These are phyloP conservation scores for Ogataea henricii DNA, from an alignment of 805 yeast species.

Conservation along the genomic window DNA sequence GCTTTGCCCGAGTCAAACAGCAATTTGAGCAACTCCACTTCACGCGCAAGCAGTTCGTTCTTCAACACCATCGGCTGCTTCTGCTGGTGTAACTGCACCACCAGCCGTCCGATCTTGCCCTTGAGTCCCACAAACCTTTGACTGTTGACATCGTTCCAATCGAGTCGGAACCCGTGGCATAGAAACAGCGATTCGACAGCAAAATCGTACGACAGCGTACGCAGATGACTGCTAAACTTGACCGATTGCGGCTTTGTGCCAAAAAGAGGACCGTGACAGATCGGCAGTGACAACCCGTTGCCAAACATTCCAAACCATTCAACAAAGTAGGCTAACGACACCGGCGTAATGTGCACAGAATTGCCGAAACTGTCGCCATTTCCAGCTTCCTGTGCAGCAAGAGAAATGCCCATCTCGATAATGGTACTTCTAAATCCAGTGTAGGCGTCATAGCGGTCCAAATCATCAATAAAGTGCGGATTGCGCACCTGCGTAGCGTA, in stretches of 20 bases:
- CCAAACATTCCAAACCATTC: constrained; percentile 84
- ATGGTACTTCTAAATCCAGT: constrained; percentile 74
- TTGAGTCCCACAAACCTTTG: constrained; percentile 65
- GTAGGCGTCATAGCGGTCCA: constrained; percentile 72
- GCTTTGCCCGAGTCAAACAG: constrained; percentile 64
- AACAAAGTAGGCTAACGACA: constrained; percentile 62
- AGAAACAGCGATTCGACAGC: constrained; percentile 69
- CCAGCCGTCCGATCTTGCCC: constrained; percentile 53
- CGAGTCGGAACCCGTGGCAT: constrained; percentile 65
- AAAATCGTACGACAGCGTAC: constrained; percentile 76
- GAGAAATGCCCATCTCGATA: constrained; percentile 65
- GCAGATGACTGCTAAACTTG: constrained; percentile 74
- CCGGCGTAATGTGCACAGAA: constrained; percentile 73
- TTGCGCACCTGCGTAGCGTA: constrained; percentile 54
- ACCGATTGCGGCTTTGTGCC: constrained; percentile 53
- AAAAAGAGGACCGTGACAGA: constrained; percentile 72
- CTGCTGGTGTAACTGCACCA: constrained; percentile 64
- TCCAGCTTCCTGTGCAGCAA: background rate
- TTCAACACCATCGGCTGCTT: constrained; percentile 49
- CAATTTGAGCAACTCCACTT: constrained; percentile 56
- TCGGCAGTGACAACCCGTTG: constrained; percentile 74
- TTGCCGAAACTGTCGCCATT: constrained; percentile 45
- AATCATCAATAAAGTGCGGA: constrained; percentile 50
- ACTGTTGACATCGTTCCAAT: constrained; percentile 41
- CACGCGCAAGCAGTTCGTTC: constrained; percentile 50